Conservation (phyloP, 495 filamentous ascomycete genomes). For the Aspergillus haitiensis region DNA sequence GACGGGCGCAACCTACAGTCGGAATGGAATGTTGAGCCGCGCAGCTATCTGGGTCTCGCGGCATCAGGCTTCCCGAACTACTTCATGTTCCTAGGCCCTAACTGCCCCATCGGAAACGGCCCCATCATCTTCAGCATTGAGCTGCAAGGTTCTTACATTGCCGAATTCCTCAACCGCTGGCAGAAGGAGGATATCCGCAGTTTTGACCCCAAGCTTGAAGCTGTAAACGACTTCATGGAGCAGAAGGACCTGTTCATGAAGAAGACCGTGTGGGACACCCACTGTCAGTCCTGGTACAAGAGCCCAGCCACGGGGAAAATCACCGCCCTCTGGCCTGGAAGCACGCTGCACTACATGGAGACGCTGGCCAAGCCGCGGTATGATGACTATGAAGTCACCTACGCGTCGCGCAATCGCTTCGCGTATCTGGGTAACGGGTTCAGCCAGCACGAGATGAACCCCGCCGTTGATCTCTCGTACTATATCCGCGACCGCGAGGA, state of each 20-base stretch:
- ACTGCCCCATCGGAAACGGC: too few relatives aligned
- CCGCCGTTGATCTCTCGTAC: background rate
- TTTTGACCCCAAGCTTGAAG: too few relatives aligned
- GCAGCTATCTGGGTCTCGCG: too few relatives aligned
- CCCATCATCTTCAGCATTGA: constrained; percentile 9
- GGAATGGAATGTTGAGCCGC: constrained; percentile 51
- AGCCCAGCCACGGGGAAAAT: constrained; percentile 19
- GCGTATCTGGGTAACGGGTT: constrained; percentile 17
- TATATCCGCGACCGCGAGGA: background rate
- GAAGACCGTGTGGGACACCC: constrained; percentile 41
- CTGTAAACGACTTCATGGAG: too few relatives aligned
- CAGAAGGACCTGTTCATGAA: too few relatives aligned
- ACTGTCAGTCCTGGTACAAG: constrained; percentile 49
- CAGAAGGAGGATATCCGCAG: constrained; percentile 14
- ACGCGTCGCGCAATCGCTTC: constrained; percentile 44
- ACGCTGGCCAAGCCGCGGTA: constrained; percentile 40
- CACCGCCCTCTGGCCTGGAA: constrained; percentile 30
- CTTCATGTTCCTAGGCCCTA: constrained; percentile 62
- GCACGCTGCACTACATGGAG: constrained; percentile 50
- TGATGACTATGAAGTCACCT: constrained; percentile 50
- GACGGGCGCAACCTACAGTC: constrained; percentile 47
- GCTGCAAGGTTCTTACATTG: constrained; percentile 10
- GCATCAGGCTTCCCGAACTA: constrained; percentile 66
- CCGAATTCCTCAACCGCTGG: constrained; percentile 14
- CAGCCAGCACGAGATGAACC: background rate